Evolutionary conservation across 257 asterid species (phyloP).

Genomic region (Scutellaria baicalensis): DNA sequence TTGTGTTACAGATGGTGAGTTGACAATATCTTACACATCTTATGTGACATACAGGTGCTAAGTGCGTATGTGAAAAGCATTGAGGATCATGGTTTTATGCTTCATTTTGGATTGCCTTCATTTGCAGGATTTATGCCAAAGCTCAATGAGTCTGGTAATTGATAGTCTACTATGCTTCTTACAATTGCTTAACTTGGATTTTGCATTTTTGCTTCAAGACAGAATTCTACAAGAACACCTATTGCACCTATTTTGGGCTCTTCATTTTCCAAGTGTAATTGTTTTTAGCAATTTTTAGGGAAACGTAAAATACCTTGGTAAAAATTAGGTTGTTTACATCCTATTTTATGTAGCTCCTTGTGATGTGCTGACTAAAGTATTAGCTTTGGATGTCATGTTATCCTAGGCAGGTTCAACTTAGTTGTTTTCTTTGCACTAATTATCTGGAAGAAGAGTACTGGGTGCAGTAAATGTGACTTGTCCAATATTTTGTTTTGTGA

Average conservation of each 20-base stretch:
- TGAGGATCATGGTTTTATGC: slow-evolving; percentile 95
- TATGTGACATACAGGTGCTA: slow-evolving; percentile 54
- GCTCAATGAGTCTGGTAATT: slow-evolving; percentile 53
- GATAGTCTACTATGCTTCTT: background rate
- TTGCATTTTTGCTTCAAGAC: background rate
- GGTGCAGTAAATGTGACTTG: background rate
- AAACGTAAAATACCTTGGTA: background rate
- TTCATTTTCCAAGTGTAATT: background rate
- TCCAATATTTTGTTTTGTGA: background rate
- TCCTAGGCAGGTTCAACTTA: background rate
- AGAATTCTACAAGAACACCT: background rate
- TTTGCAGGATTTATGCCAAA: slow-evolving; percentile 80
- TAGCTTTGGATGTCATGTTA: background rate
- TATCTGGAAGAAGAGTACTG: background rate
- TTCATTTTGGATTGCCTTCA: slow-evolving; percentile 65
- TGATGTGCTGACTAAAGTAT: background rate
- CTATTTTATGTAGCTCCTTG: background rate
- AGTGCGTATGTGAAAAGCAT: slow-evolving; percentile 78
- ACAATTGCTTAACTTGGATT: background rate
- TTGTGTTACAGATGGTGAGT: background rate
- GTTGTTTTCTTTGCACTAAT: background rate
- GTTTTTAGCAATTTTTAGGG: background rate
- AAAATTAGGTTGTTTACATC: background rate
- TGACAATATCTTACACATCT: background rate
- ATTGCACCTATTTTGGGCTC: background rate